These are phyloP conservation scores for Posidonia australis DNA, from an alignment of 106 monocot species.

Conservation along the genomic window DNA sequence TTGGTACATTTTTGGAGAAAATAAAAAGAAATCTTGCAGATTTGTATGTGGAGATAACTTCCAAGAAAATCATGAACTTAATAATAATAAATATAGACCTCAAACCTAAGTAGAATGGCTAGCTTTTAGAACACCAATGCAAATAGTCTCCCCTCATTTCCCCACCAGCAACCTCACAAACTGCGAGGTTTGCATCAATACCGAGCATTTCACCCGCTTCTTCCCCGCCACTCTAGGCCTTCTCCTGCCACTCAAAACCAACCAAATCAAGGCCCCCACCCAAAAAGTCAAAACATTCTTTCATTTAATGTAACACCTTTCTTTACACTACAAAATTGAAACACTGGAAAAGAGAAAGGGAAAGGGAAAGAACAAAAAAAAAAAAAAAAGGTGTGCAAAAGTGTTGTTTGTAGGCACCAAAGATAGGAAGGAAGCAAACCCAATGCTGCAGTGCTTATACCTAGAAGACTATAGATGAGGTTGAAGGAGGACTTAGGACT, in stretches of 20 bases:
- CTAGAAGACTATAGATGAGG: too few relatives aligned
- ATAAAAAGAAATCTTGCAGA: too few relatives aligned
- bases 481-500: too few relatives aligned
- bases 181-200: background rate
- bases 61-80: too few relatives aligned
- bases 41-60: too few relatives aligned
- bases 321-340: background rate
- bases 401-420: background rate
- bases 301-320: too few relatives aligned
- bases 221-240: background rate
- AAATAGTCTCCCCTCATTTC: conserved; percentile 5
- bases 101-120: conserved; percentile 26
- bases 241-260: background rate
- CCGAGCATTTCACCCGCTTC: background rate
- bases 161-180: background rate
- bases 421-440: too few relatives aligned
- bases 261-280: too few relatives aligned
- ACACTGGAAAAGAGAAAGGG: background rate
- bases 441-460: background rate
- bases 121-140: conserved; percentile 21
- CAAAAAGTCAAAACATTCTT: too few relatives aligned
- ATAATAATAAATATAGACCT: conserved; percentile 10
- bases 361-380: too few relatives aligned
- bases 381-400: background rate
- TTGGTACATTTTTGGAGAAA: too few relatives aligned